These are phyloP conservation scores for Ceratobasidium sp. DNA, from an alignment of 1,284 basidiomycete genomes.

Conservation along the genomic window DNA sequence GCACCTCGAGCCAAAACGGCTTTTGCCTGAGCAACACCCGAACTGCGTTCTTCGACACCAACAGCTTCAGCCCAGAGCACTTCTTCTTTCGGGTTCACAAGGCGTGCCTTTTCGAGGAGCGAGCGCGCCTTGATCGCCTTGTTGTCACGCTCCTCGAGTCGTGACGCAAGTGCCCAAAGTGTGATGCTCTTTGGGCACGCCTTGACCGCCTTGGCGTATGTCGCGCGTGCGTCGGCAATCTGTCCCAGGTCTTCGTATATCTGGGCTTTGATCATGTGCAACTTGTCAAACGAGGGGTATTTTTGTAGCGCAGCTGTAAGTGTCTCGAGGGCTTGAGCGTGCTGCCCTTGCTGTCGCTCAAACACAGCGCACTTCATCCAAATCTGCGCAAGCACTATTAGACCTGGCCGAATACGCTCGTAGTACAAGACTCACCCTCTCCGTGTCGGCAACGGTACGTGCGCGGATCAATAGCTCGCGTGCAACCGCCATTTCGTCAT, in stretches of 20 bases:
- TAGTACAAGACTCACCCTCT: slow-evolving; percentile 70
- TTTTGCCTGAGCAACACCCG: slow-evolving; percentile 81
- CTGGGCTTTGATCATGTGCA: slow-evolving; percentile 98
- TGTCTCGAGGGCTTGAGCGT: slow-evolving; percentile 79
- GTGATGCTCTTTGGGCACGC: slow-evolving; percentile 84
- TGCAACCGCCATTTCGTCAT: slow-evolving; percentile 88
- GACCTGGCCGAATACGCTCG: slow-evolving; percentile 28
- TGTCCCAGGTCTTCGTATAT: slow-evolving; percentile 77
- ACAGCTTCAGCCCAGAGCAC: slow-evolving; percentile 92
- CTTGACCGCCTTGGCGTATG: slow-evolving; percentile 85
- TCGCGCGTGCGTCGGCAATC: slow-evolving; percentile 74
- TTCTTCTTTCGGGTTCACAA: slow-evolving; percentile 87
- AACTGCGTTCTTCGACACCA: slow-evolving; percentile 89
- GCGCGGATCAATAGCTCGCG: slow-evolving; percentile 89
- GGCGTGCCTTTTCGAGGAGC: slow-evolving; percentile 89
- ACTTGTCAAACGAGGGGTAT: slow-evolving; percentile 89
- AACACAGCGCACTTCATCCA: slow-evolving; percentile 99
- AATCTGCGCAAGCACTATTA: slow-evolving; percentile 67
- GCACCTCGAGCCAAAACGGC: slow-evolving; percentile 82
- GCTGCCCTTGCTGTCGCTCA: slow-evolving; percentile 87
- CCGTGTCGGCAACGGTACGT: slow-evolving; percentile 88
- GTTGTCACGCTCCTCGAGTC: slow-evolving; percentile 88
- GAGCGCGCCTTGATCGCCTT: slow-evolving; percentile 95
- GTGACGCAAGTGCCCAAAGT: slow-evolving; percentile 89
- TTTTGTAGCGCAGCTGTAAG: slow-evolving; percentile 80